A percentile compares a stretch with the other conserved stretches of the same genome.
Conservation (phyloP, 257 asterid species). For the Osmanthus fragrans region DNA sequence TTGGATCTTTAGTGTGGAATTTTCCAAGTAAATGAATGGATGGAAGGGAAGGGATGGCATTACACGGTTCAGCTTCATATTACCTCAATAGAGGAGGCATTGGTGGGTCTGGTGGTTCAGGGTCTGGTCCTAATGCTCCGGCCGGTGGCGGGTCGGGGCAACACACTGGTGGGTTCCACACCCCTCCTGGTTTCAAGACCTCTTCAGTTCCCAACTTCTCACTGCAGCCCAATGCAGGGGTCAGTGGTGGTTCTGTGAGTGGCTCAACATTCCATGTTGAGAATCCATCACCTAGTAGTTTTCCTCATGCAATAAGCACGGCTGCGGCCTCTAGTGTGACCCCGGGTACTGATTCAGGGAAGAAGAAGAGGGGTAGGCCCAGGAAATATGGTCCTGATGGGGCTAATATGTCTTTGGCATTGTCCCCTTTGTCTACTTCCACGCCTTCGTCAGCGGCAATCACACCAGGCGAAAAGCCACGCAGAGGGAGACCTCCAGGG, state of each 20-base stretch:
- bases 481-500: conserved; percentile 39
- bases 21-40: conserved; percentile 60
- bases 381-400: conserved; percentile 45
- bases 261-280: conserved; percentile 40
- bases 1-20: conserved; percentile 29
- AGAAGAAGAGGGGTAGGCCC: conserved; percentile 47
- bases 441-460: conserved; percentile 22
- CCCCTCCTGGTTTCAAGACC: conserved; percentile 17
- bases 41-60: conserved; percentile 67
- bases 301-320: conserved; percentile 34
- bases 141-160: conserved; percentile 34
- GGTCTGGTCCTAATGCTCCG: conserved; percentile 29
- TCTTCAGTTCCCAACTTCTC: conserved; percentile 24
- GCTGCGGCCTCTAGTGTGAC: conserved; percentile 19
- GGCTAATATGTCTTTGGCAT: conserved; percentile 31
- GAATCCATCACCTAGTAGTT: conserved; percentile 34
- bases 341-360: conserved; percentile 27
- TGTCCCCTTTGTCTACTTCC: conserved; percentile 29
- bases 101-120: conserved; percentile 43
- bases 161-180: conserved; percentile 35
- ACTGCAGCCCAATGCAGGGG: conserved; percentile 31
- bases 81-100: conserved; percentile 64
- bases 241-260: conserved; percentile 24
- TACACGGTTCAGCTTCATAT: conserved; percentile 62
- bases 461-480: conserved; percentile 7